A percentile compares a stretch with the other conserved stretches of the same genome.
Conservation (phyloP, 169 alveolate species). For the Sarcocystis neurona region DNA sequence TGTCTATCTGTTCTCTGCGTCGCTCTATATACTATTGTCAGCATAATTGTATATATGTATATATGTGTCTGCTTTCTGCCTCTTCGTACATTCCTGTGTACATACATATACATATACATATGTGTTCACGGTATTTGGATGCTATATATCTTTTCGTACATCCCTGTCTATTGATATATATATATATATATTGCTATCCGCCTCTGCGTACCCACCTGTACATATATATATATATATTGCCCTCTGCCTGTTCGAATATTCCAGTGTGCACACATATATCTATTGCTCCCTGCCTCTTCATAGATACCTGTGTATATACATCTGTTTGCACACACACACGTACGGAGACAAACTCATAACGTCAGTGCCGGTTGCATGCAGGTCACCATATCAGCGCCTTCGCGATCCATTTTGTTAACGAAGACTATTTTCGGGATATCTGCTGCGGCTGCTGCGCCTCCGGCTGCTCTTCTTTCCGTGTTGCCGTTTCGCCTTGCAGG, state of each 20-base stretch:
- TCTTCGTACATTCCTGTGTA: too few relatives aligned
- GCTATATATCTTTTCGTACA: too few relatives aligned
- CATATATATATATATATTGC: not conserved
- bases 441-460: not conserved
- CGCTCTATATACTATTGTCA: too few relatives aligned
- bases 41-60: too few relatives aligned
- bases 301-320: not conserved
- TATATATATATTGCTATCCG: not conserved
- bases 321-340: not conserved
- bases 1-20: too few relatives aligned
- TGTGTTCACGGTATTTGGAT: not conserved
- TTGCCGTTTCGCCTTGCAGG: not conserved
- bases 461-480: too few relatives aligned
- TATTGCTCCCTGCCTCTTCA: not conserved
- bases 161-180: too few relatives aligned
- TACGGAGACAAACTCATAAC: not conserved
- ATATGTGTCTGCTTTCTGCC: too few relatives aligned
- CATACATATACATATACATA: not conserved
- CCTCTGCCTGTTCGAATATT: not conserved
- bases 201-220: not conserved
- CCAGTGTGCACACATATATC: not conserved
- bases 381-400: conserved; percentile 49
- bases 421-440: not conserved
- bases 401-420: conserved; percentile 60
- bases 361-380: too few relatives aligned